Percentiles rank a stretch among this genome's conserved stretches.
phyloP scores from a whole-genome alignment of 129 eudicot genomes.

The Centella asiatica region DNA sequence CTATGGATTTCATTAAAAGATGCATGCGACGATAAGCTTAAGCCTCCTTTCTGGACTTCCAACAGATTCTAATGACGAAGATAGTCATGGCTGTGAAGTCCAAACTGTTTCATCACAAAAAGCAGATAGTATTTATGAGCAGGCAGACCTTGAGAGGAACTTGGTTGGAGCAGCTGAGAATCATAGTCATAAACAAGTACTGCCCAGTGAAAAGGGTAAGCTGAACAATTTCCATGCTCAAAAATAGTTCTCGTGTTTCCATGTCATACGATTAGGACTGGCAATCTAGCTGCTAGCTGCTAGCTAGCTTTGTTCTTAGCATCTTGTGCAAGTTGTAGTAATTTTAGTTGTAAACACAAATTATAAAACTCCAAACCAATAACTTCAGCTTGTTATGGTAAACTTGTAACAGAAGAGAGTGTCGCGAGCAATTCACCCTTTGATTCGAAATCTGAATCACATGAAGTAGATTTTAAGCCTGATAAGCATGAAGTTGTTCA shows the following conservation, averaged over 20 bases:
- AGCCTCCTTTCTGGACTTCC: constrained; percentile 3
- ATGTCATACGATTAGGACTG: too few relatives aligned
- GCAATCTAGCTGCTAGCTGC: too few relatives aligned
- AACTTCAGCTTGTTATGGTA: neutral
- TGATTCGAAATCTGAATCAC: constrained; percentile 10
- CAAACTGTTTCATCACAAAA: constrained; percentile 6
- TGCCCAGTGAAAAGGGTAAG: too few relatives aligned
- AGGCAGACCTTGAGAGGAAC: neutral
- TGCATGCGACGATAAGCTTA: neutral
- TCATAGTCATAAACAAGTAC: neutral
- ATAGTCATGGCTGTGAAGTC: neutral
- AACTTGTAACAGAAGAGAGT: constrained; percentile 11
- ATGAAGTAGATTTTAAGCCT: neutral
- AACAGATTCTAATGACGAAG: constrained; percentile 6
- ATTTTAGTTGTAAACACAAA: neutral
- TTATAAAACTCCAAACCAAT: neutral
- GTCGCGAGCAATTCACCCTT: neutral
- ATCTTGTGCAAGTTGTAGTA: neutral
- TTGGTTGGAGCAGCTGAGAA: neutral
- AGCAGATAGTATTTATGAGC: neutral
- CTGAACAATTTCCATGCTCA: too few relatives aligned
- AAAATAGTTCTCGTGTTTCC: too few relatives aligned
- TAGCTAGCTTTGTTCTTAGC: too few relatives aligned
- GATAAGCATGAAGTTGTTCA: constrained; percentile 6
- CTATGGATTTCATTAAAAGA: constrained; percentile 7